Percentiles rank a stretch among this genome's conserved stretches.
Conservation (phyloP, 805 yeast genomes). For the Hanseniaspora valbyensis region DNA sequence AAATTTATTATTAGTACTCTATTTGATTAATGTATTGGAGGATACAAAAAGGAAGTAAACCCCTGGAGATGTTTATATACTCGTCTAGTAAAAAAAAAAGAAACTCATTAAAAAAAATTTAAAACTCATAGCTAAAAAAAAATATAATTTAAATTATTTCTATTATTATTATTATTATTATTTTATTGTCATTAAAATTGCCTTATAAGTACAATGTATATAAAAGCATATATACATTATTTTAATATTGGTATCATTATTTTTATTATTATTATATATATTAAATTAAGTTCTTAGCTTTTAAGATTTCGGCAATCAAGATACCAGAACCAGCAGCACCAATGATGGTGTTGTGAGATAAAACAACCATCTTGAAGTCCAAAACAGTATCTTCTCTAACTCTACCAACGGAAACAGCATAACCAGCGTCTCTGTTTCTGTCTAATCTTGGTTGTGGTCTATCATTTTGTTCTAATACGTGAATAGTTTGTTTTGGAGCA, state of each 20-base stretch:
- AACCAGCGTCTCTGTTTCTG: constrained; percentile 89
- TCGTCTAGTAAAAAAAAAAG: too few species aligned
- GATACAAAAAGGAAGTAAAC: too few species aligned
- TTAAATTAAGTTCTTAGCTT: constrained; percentile 64
- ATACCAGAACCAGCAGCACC: constrained; percentile 99
- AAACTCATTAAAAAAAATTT: too few species aligned
- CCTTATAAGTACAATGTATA: too few species aligned
- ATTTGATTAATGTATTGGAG: too few species aligned
- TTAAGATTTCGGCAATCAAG: constrained; percentile 81
- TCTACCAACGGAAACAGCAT: constrained; percentile 90
- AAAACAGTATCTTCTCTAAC: constrained; percentile 85
- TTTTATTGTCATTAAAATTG: too few species aligned
- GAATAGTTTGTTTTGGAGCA: constrained; percentile 87
- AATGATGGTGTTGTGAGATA: constrained; percentile 91
- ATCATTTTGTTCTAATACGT: constrained; percentile 79
- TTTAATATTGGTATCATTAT: too few species aligned
- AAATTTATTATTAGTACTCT: too few species aligned
- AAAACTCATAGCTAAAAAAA: too few species aligned
- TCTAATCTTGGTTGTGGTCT: constrained; percentile 98
- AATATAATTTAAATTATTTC: too few species aligned
- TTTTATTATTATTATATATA: neutral
- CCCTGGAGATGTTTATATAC: too few species aligned
- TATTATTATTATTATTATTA: too few species aligned
- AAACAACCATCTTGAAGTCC: constrained; percentile 92
- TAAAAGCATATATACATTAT: neutral